Evolutionary conservation across 805 yeast genomes (phyloP).

Genomic region (Teunomyces tritomae): DNA sequence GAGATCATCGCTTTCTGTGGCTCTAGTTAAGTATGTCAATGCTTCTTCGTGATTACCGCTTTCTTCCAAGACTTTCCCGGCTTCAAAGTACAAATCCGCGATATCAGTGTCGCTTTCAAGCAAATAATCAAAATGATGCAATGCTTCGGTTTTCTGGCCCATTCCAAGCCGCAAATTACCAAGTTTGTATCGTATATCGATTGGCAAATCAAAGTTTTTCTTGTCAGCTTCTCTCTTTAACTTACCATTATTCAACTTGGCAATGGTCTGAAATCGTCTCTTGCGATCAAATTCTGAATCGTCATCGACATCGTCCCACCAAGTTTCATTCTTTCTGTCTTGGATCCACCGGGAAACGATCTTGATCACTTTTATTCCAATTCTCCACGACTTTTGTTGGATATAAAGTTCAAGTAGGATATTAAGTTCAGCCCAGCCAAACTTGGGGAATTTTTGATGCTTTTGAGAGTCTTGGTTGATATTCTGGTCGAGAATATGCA

Average conservation of each 20-base stretch:
- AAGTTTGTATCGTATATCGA: slow-evolving; percentile 81
- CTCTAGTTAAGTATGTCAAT: slow-evolving; percentile 55
- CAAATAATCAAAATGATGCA: slow-evolving; percentile 62
- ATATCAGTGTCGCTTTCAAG: slow-evolving; percentile 59
- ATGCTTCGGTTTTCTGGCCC: slow-evolving; percentile 66
- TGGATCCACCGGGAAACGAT: slow-evolving; percentile 82
- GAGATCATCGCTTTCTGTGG: slow-evolving; percentile 54
- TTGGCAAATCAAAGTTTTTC: slow-evolving; percentile 55
- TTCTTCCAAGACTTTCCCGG: slow-evolving; percentile 70
- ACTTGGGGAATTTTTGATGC: slow-evolving; percentile 42
- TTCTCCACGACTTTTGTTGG: slow-evolving; percentile 60
- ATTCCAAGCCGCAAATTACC: slow-evolving; percentile 70
- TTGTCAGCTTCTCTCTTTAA: slow-evolving; percentile 13
- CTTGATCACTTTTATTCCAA: slow-evolving; percentile 65
- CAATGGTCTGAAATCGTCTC: slow-evolving; percentile 46
- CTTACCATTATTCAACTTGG: slow-evolving; percentile 21
- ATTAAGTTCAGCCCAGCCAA: slow-evolving; percentile 88
- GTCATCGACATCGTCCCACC: slow-evolving; percentile 63
- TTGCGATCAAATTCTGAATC: slow-evolving; percentile 86
- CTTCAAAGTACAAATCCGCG: slow-evolving; percentile 70
- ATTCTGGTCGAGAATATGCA: slow-evolving; percentile 61
- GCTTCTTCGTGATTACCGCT: slow-evolving; percentile 77
- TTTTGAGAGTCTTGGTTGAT: slow-evolving; percentile 20
- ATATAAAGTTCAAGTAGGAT: slow-evolving; percentile 77
- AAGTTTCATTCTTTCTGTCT: slow-evolving; percentile 56